A percentile compares a stretch with the other conserved stretches of the same genome.
phyloP scores from a whole-genome alignment of 2,329 filamentous ascomycete species.

The Drechslerella stenobrocha region DNA sequence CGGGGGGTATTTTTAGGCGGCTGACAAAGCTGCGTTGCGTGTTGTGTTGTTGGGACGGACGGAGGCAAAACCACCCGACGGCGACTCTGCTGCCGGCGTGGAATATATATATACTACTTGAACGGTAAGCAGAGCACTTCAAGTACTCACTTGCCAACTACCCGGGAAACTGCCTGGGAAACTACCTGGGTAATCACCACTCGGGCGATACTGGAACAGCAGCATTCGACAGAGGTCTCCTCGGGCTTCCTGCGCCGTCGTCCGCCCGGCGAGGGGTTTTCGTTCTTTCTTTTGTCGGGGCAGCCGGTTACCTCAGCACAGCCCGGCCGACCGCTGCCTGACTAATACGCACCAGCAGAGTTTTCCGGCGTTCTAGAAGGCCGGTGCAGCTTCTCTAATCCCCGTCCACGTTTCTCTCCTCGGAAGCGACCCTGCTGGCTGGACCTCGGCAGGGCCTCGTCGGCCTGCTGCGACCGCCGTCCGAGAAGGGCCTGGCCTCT shows the following conservation, averaged over 20 bases:
- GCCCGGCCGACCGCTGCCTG: not conserved
- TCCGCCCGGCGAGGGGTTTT: not conserved
- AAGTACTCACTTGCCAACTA: too few relatives aligned
- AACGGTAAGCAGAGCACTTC: too few relatives aligned
- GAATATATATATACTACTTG: slow-evolving; percentile 3
- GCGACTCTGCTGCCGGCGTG: not conserved
- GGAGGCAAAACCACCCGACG: not conserved
- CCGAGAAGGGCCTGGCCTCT: slow-evolving; percentile 26
- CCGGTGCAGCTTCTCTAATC: slow-evolving; percentile 26
- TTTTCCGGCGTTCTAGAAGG: slow-evolving; percentile 36
- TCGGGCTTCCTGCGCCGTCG: not conserved
- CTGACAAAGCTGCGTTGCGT: slow-evolving; percentile 3
- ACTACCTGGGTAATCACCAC: too few relatives aligned
- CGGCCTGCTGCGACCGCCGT: too few relatives aligned
- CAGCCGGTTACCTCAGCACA: not conserved
- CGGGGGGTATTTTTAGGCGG: not conserved
- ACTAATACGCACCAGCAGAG: not conserved
- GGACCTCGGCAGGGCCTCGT: too few relatives aligned
- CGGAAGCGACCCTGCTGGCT: too few relatives aligned
- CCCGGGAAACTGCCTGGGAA: too few relatives aligned
- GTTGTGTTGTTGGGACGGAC: not conserved
- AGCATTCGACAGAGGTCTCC: not conserved
- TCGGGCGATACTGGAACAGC: too few relatives aligned
- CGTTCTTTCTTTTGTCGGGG: not conserved
- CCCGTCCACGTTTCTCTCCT: slow-evolving; percentile 13